A percentile compares a stretch with the other conserved stretches of the same genome.
Conservation (phyloP, 148 eudicot genomes). For the Rhododendron mucronatum region DNA sequence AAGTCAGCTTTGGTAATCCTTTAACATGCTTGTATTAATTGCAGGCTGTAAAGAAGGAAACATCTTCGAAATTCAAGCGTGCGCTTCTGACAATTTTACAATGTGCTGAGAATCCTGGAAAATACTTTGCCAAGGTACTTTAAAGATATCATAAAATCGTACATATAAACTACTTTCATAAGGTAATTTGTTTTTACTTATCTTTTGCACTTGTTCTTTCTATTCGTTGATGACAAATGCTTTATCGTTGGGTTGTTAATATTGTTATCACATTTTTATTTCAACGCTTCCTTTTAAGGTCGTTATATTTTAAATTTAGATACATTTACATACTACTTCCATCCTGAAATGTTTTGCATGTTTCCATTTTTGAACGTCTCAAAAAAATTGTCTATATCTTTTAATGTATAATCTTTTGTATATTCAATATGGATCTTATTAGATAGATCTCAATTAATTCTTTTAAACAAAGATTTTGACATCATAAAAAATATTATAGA, state of each 20-base stretch:
- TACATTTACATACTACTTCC: neutral
- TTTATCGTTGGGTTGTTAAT: neutral
- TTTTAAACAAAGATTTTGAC: too few relatives aligned
- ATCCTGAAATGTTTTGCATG: too few relatives aligned
- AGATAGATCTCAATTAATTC: too few relatives aligned
- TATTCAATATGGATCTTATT: too few relatives aligned
- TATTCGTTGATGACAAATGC: neutral
- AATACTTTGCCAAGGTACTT: constrained; percentile 46
- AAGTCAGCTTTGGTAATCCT: neutral
- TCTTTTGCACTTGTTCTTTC: neutral
- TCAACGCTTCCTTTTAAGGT: neutral
- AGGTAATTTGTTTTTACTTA: neutral
- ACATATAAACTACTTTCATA: neutral
- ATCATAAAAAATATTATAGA: too few relatives aligned
- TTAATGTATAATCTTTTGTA: too few relatives aligned
- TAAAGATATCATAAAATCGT: neutral
- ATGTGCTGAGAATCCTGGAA: constrained; percentile 44
- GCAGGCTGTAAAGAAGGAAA: constrained; percentile 50
- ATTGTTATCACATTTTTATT: neutral
- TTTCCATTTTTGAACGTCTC: too few relatives aligned
- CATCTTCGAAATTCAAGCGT: constrained; percentile 38
- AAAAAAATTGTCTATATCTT: too few relatives aligned
- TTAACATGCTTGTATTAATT: neutral
- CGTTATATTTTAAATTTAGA: neutral
- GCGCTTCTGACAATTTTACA: constrained; percentile 41